Conservation (phyloP, 2,329 filamentous ascomycete genomes). For the Alternaria ethzedia region DNA sequence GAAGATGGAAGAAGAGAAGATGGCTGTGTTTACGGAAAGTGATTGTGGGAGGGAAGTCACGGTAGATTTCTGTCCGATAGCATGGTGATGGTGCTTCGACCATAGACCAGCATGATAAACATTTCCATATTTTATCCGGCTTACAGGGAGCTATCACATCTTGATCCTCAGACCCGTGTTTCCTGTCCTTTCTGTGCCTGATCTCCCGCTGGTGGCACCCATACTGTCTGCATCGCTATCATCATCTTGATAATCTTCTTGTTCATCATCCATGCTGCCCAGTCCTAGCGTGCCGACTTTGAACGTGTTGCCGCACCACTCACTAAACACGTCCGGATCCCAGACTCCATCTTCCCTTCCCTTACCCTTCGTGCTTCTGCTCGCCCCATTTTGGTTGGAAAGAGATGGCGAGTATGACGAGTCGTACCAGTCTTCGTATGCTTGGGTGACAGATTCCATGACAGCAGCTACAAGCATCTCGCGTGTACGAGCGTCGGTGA, state of each 20-base stretch:
- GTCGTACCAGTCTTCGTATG: slow-evolving; percentile 70
- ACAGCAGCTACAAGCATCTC: slow-evolving; percentile 72
- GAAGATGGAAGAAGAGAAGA: neutral
- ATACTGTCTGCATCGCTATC: slow-evolving; percentile 37
- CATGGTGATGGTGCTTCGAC: neutral
- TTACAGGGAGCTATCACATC: slow-evolving; percentile 24
- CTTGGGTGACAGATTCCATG: slow-evolving; percentile 66
- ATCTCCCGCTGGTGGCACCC: slow-evolving; percentile 29
- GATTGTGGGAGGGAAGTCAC: neutral
- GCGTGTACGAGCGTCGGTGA: slow-evolving; percentile 68
- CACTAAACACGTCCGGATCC: slow-evolving; percentile 69
- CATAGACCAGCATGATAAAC: neutral
- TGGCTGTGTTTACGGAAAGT: neutral
- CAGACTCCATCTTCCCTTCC: slow-evolving; percentile 67
- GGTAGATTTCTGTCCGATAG: neutral
- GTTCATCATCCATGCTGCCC: slow-evolving; percentile 26
- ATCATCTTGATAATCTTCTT: slow-evolving; percentile 11
- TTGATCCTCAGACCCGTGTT: slow-evolving; percentile 37
- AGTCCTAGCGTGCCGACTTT: slow-evolving; percentile 56
- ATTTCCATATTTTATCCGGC: neutral
- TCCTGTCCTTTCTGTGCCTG: slow-evolving; percentile 38
- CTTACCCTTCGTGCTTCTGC: slow-evolving; percentile 50
- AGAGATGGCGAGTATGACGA: slow-evolving; percentile 49
- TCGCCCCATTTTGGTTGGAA: slow-evolving; percentile 23
- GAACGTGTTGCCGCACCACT: slow-evolving; percentile 67